phyloP scores from a whole-genome alignment of 1,284 basidiomycete genomes.

The Xerocomus minutiporus region DNA sequence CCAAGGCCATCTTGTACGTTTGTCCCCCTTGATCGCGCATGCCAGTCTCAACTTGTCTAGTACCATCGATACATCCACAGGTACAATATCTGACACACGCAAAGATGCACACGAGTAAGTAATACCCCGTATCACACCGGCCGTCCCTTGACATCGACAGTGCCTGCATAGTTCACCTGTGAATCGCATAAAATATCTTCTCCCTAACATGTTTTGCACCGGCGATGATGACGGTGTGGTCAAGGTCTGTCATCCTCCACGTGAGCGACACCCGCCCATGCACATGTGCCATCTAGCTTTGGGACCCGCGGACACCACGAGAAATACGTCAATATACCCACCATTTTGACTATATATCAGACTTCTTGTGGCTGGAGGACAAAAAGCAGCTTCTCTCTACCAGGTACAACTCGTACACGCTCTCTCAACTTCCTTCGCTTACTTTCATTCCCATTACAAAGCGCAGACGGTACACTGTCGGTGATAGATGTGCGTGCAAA shows the following conservation, averaged over 20 bases:
- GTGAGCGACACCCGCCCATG: background rate
- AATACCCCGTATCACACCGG: slow-evolving; percentile 5
- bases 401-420: slow-evolving; percentile 47
- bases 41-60: slow-evolving; percentile 35
- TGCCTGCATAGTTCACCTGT: slow-evolving; percentile 65
- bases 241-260: slow-evolving; percentile 52
- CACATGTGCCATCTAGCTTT: slow-evolving; percentile 51
- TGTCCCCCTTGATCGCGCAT: slow-evolving; percentile 2
- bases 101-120: slow-evolving; percentile 78
- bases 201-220: slow-evolving; percentile 69
- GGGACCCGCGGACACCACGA: slow-evolving; percentile 77
- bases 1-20: slow-evolving; percentile 75
- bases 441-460: slow-evolving; percentile 30
- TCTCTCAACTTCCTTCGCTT: background rate
- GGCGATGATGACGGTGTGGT: slow-evolving; percentile 94
- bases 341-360: slow-evolving; percentile 94
- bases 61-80: slow-evolving; percentile 65
- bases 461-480: slow-evolving; percentile 88
- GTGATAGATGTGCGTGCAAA: slow-evolving; percentile 85
- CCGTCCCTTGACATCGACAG: slow-evolving; percentile 35
- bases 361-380: slow-evolving; percentile 83
- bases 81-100: slow-evolving; percentile 59
- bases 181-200: slow-evolving; percentile 73
- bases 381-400: slow-evolving; percentile 83
- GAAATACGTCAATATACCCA: slow-evolving; percentile 72